Conservation (phyloP, 1,284 basidiomycete species). For the Cryptococcus hybrid region DNA sequence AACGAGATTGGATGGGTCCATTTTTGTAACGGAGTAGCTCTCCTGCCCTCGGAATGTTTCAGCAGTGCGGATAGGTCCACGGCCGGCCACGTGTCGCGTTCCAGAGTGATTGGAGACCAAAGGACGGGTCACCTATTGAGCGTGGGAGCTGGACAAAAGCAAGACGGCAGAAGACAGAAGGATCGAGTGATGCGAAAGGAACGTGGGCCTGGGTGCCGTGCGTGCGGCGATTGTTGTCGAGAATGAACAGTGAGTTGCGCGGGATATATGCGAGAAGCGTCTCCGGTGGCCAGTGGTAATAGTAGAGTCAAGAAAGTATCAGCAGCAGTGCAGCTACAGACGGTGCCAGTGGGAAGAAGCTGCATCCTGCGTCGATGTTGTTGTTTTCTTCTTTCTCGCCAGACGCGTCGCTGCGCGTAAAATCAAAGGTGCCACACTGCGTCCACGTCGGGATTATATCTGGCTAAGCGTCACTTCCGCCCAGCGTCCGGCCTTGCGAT, state of each 20-base stretch:
- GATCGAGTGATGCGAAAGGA: not conserved
- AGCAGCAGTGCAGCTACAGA: too few relatives aligned
- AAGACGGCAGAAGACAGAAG: not conserved
- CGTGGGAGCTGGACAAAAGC: too few relatives aligned
- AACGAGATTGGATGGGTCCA: slow-evolving; percentile 19
- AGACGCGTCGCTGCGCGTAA: not conserved
- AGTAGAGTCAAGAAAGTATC: too few relatives aligned
- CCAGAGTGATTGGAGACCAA: not conserved
- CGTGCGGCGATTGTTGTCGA: too few relatives aligned
- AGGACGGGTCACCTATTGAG: not conserved
- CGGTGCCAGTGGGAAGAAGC: too few relatives aligned
- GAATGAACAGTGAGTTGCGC: too few relatives aligned
- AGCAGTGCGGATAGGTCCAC: too few relatives aligned
- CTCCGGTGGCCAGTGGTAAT: too few relatives aligned
- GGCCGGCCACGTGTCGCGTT: not conserved
- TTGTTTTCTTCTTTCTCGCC: not conserved
- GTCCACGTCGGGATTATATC: not conserved
- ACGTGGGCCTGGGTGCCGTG: too few relatives aligned
- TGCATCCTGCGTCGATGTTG: too few relatives aligned
- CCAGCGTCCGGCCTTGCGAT: too few relatives aligned
- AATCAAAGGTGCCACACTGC: not conserved
- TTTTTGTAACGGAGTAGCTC: not conserved
- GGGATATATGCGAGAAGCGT: too few relatives aligned
- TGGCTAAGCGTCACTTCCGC: not conserved
- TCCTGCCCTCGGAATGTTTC: not conserved